These are phyloP conservation scores for Wickerhamiella sorbophila DNA, from an alignment of 805 yeast species.

Conservation along the genomic window DNA sequence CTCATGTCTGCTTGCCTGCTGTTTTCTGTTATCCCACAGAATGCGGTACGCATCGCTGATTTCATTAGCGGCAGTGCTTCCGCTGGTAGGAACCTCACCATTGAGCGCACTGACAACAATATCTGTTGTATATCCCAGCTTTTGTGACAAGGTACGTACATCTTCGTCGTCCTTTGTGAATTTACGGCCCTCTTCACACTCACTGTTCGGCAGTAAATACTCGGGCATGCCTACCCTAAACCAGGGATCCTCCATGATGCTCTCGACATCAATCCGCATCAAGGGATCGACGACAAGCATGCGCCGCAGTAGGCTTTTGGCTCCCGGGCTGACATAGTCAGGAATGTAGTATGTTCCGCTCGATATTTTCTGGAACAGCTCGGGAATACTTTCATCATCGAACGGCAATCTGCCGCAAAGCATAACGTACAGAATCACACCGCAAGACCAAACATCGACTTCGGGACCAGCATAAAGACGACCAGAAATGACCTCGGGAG, in stretches of 20 bases:
- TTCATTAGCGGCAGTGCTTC: conserved; percentile 35
- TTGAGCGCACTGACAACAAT: conserved; percentile 60
- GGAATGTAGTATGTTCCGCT: conserved; percentile 90
- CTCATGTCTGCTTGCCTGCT: conserved; percentile 38
- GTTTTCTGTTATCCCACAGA: conserved; percentile 61
- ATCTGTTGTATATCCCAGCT: conserved; percentile 82
- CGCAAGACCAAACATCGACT: conserved; percentile 96
- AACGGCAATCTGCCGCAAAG: conserved; percentile 89
- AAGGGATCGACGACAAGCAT: conserved; percentile 93
- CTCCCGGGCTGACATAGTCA: conserved; percentile 71
- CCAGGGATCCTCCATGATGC: conserved; percentile 91
- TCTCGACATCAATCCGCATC: conserved; percentile 83
- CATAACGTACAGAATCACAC: conserved; percentile 91
- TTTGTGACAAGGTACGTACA: conserved; percentile 54
- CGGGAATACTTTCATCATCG: conserved; percentile 93
- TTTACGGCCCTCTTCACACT: conserved; percentile 13
- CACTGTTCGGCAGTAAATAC: conserved; percentile 36
- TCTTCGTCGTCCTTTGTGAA: conserved; percentile 51
- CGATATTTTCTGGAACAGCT: conserved; percentile 78
- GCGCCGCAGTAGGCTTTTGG: conserved; percentile 63
- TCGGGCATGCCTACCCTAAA: conserved; percentile 69
- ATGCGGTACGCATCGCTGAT: conserved; percentile 75
- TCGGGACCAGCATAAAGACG: conserved; percentile 95
- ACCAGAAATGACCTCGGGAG: conserved; percentile 93
- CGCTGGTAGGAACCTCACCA: conserved; percentile 18